These are phyloP conservation scores for Vitis amurensis DNA, from an alignment of 164 flowering plant genomes.

Conservation along the genomic window DNA sequence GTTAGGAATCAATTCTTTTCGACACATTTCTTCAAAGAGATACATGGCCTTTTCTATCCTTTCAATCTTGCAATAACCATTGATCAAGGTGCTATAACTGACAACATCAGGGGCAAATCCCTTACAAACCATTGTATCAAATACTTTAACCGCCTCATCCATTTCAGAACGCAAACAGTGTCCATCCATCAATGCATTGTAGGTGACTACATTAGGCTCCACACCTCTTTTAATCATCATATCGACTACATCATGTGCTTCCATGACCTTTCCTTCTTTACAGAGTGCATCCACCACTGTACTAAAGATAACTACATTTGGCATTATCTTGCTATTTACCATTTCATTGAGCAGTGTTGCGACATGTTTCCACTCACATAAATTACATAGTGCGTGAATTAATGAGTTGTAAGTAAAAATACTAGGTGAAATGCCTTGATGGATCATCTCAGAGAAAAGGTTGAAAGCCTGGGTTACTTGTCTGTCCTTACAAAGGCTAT, in stretches of 20 bases:
- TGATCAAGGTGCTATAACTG: conserved; percentile 9
- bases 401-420: conserved; percentile 8
- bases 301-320: not conserved
- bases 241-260: not conserved
- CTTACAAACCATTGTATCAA: conserved; percentile 3
- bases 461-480: not conserved
- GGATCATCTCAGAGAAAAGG: not conserved
- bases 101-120: not conserved
- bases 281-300: conserved; percentile 1
- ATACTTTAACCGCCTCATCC: conserved; percentile 5
- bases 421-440: not conserved
- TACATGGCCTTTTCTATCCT: conserved; percentile 3
- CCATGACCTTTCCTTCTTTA: not conserved
- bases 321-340: conserved; percentile 1
- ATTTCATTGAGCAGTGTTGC: not conserved
- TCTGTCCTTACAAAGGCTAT: conserved; percentile 6
- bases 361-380: conserved; percentile 4
- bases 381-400: conserved; percentile 1
- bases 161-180: conserved; percentile 6
- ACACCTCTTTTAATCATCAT: conserved; percentile 2
- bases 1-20: not conserved
- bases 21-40: not conserved
- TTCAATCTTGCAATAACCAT: conserved; percentile 5
- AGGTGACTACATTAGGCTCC: conserved; percentile 6
- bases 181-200: conserved; percentile 6